Percentiles rank a stretch among this genome's conserved stretches.
phyloP scores from a whole-genome alignment of 2,329 filamentous ascomycete genomes.

The Cylindrodendrum hubeiense region DNA sequence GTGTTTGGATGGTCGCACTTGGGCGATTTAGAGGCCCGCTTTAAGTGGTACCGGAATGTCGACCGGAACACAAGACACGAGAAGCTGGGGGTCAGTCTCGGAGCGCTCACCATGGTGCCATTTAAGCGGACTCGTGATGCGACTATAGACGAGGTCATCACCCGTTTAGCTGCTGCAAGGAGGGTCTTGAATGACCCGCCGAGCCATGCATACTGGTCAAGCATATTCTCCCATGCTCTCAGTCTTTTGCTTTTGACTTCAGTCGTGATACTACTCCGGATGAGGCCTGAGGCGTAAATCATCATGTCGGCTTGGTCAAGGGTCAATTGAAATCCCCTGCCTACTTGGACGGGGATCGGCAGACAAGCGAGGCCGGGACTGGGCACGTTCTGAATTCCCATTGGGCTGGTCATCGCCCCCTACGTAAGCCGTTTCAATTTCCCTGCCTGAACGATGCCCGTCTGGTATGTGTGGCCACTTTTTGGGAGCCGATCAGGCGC shows the following conservation, averaged over 20 bases:
- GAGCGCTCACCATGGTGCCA: not conserved
- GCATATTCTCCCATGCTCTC: not conserved
- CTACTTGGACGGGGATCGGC: not conserved
- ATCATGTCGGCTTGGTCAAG: not conserved
- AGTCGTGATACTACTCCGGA: not conserved
- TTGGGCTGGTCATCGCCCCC: not conserved
- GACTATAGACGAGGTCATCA: not conserved
- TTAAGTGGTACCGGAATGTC: not conserved
- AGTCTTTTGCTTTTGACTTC: not conserved
- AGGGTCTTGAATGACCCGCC: not conserved
- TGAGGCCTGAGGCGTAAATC: not conserved
- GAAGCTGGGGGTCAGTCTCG: not conserved
- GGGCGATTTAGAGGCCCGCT: not conserved
- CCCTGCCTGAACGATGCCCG: not conserved
- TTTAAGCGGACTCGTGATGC: not conserved
- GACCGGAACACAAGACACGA: not conserved
- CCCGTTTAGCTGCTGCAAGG: not conserved
- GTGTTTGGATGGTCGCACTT: not conserved
- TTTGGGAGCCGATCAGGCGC: conserved; percentile 14
- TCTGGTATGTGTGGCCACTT: conserved; percentile 6
- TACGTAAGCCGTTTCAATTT: conserved; percentile 24
- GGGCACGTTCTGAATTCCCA: not conserved
- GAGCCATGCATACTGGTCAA: not conserved
- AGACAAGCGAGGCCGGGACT: not conserved
- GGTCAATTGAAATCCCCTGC: not conserved